Percentiles rank a stretch among this genome's conserved stretches.
Evolutionary conservation across 176 grass and related monocot genomes (phyloP).

Genomic region (Guadua angustifolia): DNA sequence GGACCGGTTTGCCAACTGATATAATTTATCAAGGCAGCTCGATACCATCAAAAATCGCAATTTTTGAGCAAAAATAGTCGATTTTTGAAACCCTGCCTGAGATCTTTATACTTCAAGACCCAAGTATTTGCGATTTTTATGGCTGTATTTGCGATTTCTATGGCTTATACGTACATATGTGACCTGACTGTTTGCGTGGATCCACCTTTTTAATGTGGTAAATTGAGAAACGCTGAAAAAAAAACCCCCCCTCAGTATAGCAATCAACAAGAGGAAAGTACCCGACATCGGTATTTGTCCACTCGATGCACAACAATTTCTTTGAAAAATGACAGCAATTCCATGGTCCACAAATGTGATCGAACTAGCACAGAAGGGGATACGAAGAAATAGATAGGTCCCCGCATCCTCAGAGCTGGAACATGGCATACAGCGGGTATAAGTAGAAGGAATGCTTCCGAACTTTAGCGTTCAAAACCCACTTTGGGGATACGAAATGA

Average conservation of each 20-base stretch:
- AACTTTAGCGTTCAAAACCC: constrained; percentile 21
- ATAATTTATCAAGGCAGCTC: too few species aligned
- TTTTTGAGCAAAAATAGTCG: too few species aligned
- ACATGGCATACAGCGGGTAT: constrained; percentile 43
- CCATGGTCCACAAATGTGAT: constrained; percentile 44
- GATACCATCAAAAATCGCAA: too few species aligned
- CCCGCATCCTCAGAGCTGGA: constrained; percentile 36
- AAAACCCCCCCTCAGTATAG: too few species aligned
- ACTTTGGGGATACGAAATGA: neutral
- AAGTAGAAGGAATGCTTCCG: constrained; percentile 45
- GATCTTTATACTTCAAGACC: neutral
- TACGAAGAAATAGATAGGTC: constrained; percentile 40
- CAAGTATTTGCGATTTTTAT: neutral
- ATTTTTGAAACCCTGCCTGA: too few species aligned
- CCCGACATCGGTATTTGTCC: neutral
- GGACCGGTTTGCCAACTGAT: too few species aligned
- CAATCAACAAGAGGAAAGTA: neutral
- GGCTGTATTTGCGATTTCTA: neutral
- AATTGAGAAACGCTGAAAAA: neutral
- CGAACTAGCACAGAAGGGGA: constrained; percentile 37
- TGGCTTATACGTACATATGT: neutral
- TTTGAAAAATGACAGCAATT: constrained; percentile 29
- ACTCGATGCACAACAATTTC: constrained; percentile 43
- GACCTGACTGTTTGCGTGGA: neutral
- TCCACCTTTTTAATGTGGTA: neutral